Conservation (phyloP, 257 asterid species). For the Capsicum rhomboideum region DNA sequence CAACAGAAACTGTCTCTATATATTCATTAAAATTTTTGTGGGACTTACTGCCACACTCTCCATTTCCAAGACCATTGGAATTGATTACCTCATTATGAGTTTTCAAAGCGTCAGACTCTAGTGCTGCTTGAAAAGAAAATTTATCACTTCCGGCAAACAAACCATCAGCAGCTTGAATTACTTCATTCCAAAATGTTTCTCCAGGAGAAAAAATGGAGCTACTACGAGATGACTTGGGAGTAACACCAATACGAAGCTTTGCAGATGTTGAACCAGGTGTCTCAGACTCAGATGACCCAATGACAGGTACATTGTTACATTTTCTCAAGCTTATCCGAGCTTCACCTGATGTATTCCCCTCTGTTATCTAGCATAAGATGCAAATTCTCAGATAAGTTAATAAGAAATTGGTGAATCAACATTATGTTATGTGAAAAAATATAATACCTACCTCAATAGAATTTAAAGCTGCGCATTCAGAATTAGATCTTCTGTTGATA, state of each 20-base stretch:
- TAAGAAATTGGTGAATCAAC: not conserved
- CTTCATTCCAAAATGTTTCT: slow-evolving; percentile 96
- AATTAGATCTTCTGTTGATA: slow-evolving; percentile 19
- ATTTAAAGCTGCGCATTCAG: slow-evolving; percentile 13
- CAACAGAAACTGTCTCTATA: slow-evolving; percentile 17
- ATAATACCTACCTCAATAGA: slow-evolving; percentile 32
- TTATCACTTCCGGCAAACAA: slow-evolving; percentile 39
- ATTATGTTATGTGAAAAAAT: not conserved
- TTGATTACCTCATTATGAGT: slow-evolving; percentile 21
- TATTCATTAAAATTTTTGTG: slow-evolving; percentile 13
- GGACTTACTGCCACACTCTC: slow-evolving; percentile 18
- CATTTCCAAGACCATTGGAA: slow-evolving; percentile 33
- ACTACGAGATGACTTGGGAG: slow-evolving; percentile 67
- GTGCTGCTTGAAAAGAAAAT: slow-evolving; percentile 30
- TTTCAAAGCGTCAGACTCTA: slow-evolving; percentile 22
- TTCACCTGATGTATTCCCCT: slow-evolving; percentile 21
- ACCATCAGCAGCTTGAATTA: slow-evolving; percentile 85
- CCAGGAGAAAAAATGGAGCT: slow-evolving; percentile 92
- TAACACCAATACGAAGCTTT: slow-evolving; percentile 30
- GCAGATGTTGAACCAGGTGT: slow-evolving; percentile 44
- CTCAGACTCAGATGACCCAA: slow-evolving; percentile 24
- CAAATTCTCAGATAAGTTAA: not conserved
- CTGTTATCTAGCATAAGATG: slow-evolving; percentile 35
- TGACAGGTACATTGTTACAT: slow-evolving; percentile 39
- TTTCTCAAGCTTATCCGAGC: slow-evolving; percentile 61